Conservation (phyloP, 139 green algal species). For the Chlorella vulgaris region DNA sequence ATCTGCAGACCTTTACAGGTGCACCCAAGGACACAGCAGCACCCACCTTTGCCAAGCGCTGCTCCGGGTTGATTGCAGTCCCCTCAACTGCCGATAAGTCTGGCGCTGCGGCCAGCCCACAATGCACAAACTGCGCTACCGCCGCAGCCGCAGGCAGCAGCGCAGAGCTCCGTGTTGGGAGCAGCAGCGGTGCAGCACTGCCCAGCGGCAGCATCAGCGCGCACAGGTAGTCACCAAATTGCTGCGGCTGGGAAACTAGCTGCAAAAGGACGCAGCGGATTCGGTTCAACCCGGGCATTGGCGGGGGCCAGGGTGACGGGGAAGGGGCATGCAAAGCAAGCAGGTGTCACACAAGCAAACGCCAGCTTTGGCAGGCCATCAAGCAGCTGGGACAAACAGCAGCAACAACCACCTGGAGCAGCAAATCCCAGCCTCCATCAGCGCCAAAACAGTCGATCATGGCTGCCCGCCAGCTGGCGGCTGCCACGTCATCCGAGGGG, state of each 20-base stretch:
- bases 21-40: neutral
- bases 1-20: neutral
- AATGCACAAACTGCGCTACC: neutral
- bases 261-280: neutral
- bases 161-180: neutral
- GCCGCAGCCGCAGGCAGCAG: neutral
- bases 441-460: neutral
- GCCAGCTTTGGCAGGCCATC: neutral
- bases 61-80: neutral
- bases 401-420: neutral
- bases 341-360: too few species aligned
- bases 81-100: neutral
- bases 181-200: neutral
- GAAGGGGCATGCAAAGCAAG: too few species aligned
- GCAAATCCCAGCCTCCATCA: neutral
- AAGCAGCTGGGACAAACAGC: neutral
- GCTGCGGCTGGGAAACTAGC: conserved; percentile 8
- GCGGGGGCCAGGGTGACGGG: too few species aligned
- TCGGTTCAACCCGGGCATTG: too few species aligned
- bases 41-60: neutral
- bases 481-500: neutral
- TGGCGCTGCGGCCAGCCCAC: neutral
- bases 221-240: neutral
- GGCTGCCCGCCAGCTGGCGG: neutral
- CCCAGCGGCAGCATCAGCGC: conserved; percentile 1